Conservation (phyloP, 768 basidiomycete genomes). For the Xanthoconium stramineum region DNA sequence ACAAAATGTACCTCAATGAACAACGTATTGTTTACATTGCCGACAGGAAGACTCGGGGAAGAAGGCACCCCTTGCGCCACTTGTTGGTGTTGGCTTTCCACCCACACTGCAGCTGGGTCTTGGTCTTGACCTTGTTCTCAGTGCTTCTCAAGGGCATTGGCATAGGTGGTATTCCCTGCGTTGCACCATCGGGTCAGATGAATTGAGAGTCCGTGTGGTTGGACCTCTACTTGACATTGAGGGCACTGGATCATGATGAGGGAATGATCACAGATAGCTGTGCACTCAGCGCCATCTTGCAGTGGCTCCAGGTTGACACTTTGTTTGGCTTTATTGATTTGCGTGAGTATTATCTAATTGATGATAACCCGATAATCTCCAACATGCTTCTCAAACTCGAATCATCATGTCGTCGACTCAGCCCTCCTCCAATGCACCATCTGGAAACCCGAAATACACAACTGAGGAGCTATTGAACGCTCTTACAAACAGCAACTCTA, state of each 20-base stretch:
- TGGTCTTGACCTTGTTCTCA: neutral
- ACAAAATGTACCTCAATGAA: too few relatives aligned
- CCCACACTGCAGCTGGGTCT: too few relatives aligned
- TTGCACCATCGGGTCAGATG: neutral
- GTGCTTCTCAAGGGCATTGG: neutral
- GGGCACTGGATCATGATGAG: neutral
- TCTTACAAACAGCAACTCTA: neutral
- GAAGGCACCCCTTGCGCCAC: neutral
- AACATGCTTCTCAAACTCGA: too few relatives aligned
- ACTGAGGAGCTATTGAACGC: neutral
- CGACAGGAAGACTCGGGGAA: too few relatives aligned
- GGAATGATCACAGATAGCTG: too few relatives aligned
- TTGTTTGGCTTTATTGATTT: too few relatives aligned
- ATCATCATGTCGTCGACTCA: too few relatives aligned
- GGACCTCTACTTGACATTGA: neutral
- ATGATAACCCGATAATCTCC: too few relatives aligned
- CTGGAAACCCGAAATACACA: neutral
- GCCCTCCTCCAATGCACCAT: too few relatives aligned
- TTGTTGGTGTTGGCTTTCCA: neutral
- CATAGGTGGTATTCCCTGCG: neutral
- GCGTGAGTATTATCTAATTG: too few relatives aligned
- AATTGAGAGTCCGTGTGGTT: neutral
- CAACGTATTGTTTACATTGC: too few relatives aligned
- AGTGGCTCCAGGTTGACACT: neutral
- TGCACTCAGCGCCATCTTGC: too few relatives aligned